These are phyloP conservation scores for Phialophora tarda DNA, from an alignment of 2,329 filamentous ascomycete genomes.

Conservation along the genomic window DNA sequence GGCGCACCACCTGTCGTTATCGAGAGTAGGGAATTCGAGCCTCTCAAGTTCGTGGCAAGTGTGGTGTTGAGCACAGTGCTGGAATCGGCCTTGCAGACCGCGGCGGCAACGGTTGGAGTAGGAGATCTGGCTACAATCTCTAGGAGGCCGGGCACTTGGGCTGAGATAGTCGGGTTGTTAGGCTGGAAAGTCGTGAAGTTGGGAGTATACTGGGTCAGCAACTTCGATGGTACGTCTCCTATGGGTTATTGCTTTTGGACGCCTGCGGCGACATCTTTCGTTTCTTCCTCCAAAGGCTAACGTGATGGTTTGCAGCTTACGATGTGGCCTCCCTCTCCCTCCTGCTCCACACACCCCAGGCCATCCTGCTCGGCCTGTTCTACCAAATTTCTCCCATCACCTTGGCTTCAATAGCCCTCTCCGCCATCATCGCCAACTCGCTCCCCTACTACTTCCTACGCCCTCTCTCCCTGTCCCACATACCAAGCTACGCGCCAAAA, in stretches of 20 bases:
- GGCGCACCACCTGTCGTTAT: neutral
- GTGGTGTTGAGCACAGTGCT: constrained; percentile 64
- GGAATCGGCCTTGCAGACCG: constrained; percentile 68
- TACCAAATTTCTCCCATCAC: constrained; percentile 71
- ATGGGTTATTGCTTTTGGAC: neutral
- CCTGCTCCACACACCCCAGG: constrained; percentile 75
- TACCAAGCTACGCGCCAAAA: constrained; percentile 53
- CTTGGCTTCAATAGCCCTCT: constrained; percentile 64
- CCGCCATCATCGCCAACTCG: constrained; percentile 72
- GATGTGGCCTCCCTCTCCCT: constrained; percentile 70
- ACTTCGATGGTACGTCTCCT: constrained; percentile 64
- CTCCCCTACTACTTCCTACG: constrained; percentile 78
- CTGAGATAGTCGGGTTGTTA: constrained; percentile 63
- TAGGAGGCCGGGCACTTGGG: constrained; percentile 66
- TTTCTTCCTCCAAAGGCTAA: neutral
- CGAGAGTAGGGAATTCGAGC: constrained; percentile 11
- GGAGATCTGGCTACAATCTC: constrained; percentile 72
- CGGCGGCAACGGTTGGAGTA: constrained; percentile 64
- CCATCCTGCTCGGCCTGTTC: constrained; percentile 77
- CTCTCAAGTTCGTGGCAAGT: constrained; percentile 52
- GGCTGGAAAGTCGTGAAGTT: constrained; percentile 69
- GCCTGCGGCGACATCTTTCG: neutral
- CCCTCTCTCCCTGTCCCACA: constrained; percentile 68
- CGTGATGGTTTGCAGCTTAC: constrained; percentile 56
- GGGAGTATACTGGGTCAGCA: constrained; percentile 72